A percentile compares a stretch with the other conserved stretches of the same genome.
Conservation (phyloP, 2,329 filamentous ascomycete genomes). For the Xylogone sp. region DNA sequence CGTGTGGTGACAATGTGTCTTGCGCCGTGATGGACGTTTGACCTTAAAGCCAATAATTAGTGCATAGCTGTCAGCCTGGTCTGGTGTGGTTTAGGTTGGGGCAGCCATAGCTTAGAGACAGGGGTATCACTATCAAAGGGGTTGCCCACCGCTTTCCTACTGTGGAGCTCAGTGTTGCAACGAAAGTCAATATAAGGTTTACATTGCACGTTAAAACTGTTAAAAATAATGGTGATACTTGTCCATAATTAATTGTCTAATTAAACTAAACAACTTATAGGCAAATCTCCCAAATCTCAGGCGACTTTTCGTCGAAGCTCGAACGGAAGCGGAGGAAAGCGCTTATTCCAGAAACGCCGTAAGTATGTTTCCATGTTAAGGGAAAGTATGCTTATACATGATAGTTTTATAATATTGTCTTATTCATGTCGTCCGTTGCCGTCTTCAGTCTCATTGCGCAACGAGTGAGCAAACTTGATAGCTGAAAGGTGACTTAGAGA, state of each 20-base stretch:
- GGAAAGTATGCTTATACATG: conserved; percentile 8
- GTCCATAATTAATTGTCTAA: background rate
- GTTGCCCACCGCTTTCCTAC: background rate
- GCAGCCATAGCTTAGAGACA: background rate
- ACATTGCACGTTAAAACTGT: background rate
- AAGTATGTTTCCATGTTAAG: conserved; percentile 31
- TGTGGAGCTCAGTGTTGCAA: background rate
- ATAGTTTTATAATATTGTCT: conserved; percentile 94
- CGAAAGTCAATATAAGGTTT: background rate
- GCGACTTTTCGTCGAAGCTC: conserved; percentile 89
- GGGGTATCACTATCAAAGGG: background rate
- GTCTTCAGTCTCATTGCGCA: conserved; percentile 93
- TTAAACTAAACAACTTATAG: conserved; percentile 15
- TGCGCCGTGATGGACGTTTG: background rate
- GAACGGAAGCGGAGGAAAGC: conserved; percentile 90
- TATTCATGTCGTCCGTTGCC: conserved; percentile 95
- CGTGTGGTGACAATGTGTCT: background rate
- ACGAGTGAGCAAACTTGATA: conserved; percentile 49
- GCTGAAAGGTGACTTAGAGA: background rate
- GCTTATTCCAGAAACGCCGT: conserved; percentile 92
- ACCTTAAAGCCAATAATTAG: background rate
- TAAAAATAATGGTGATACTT: background rate
- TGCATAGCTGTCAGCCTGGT: background rate
- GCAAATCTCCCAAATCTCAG: conserved; percentile 91
- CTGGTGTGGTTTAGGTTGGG: background rate